Base-by-base conservation (phyloP, 2,329 filamentous ascomycete genomes). In the Aspergillus sp. region DNA sequence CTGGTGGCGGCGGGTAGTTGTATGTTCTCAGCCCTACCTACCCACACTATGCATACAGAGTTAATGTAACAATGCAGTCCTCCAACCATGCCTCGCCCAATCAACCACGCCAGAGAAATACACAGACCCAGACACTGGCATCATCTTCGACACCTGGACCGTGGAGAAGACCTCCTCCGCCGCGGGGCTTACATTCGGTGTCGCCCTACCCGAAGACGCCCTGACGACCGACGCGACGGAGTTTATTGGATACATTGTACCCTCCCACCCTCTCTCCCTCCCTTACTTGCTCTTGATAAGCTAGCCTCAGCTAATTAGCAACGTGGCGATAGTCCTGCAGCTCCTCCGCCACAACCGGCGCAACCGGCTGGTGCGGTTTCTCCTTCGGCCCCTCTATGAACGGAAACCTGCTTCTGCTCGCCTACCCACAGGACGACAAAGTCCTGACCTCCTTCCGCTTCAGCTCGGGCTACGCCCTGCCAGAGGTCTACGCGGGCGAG, bases 391-490 rank as follows among this genome's bases (percentile, higher is more conserved):
- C 81, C 4, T 74, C 77, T 49, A 88, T 88, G 86, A 82, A 79
- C 7, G 80, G 80, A 61, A 80, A 80, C 39, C 73, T 88, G 3
- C 79, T 88, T 52, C 73, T 88, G 15, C 74, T 86, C 62, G 82
- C 82, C 2, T 88, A 83, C 78, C 80, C 84, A 3, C 76, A 82
- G 61, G 77, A 80, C 22, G 75, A 77, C 15, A 70, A 82, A 37
- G 76, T 88, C 50, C 73, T 83, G 27, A 86, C 85, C 0, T 82
- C 83, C 1, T 82, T 88, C 70, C 79, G 82, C 53, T 85, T 81
- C 64, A 79, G 83, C 3, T 79, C 77, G 51, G 86, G 84, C 48
- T 89, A 89, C 67, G 77, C 79, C 24, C 75, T 79, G 59, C 87
- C 87, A 0, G 77, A 78, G 0, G 66, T 82, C 37, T 89, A 89